Base-by-base conservation (phyloP, 106 monocot species). In the Chionographis japonica region DNA sequence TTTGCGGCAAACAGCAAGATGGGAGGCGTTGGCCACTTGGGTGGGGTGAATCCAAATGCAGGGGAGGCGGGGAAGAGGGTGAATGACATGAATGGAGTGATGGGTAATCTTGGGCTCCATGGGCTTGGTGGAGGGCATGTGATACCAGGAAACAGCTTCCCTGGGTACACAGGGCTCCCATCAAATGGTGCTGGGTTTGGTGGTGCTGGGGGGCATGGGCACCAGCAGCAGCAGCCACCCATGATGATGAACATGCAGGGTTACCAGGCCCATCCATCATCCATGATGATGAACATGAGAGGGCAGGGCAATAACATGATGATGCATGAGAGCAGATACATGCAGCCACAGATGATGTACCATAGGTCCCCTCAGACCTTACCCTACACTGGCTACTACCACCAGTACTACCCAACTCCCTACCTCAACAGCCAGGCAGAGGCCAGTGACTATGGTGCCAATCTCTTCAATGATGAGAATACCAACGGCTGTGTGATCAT, bases 381-480 rank as follows among this genome's bases (percentile, higher is more conserved):
- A 19, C 81, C 84, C 8, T 79, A 77, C 72, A 82, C 84, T 42
- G 82, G 77, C 37, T 70, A 65, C 54, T 86, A 79, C 72, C 74
- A 82, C 55, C 52, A 35, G 37, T 67, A 27, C 61, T 57, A 60
- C 27, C 71, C 73, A 6, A 66, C 56, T 60, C 75, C 70, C 50
- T 73, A 72, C 41, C 38, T 19, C 68, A 50, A 9, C 37, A 12
- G 6, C 56, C 50, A 42, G 4, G 71, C 58, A 4, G 19, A 52
- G n/a, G 42, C 51, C 20, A 16, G 50, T 36, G 79, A 87, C 1
- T 78, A 82, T 49, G 79, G 58, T 14, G 61, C 67, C 38, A 66
- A 77, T 80, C 62, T 79, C 50, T 89, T 79, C 89, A 85, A 76
- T 58, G 89, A 89, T 62, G 89, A 89, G 79, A 79, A 89, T 58